These are phyloP conservation scores for Fusarium tricinctum DNA, from an alignment of 2,329 filamentous ascomycete species.

Conservation along the genomic window DNA sequence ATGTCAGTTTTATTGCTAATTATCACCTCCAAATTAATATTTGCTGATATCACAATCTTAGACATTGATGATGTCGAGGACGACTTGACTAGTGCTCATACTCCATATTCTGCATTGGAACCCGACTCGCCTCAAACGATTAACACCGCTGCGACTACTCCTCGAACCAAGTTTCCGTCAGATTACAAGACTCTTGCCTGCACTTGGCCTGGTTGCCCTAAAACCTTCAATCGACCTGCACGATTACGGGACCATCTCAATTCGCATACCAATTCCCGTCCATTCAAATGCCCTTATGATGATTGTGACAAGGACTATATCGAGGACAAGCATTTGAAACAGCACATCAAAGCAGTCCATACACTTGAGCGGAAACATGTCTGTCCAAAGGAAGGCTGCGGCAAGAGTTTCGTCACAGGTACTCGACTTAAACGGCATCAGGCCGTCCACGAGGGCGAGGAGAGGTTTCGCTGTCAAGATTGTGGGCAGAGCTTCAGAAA, in stretches of 20 bases:
- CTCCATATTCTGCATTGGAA: slow-evolving; percentile 54
- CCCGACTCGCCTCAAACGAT: slow-evolving; percentile 52
- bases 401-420: slow-evolving; percentile 84
- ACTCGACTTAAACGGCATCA: slow-evolving; percentile 83
- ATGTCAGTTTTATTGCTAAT: slow-evolving; percentile 38
- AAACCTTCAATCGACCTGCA: slow-evolving; percentile 89
- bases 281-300: slow-evolving; percentile 78
- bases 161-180: slow-evolving; percentile 71
- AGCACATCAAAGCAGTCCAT: slow-evolving; percentile 88
- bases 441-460: slow-evolving; percentile 79
- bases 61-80: slow-evolving; percentile 54
- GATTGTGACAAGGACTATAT: slow-evolving; percentile 87
- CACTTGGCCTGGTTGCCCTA: slow-evolving; percentile 79
- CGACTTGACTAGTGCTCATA: slow-evolving; percentile 51
- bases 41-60: slow-evolving; percentile 31
- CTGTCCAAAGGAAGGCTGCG: slow-evolving; percentile 80
- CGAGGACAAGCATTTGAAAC: slow-evolving; percentile 86
- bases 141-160: slow-evolving; percentile 55
- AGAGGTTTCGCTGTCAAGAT: slow-evolving; percentile 80
- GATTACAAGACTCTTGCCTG: slow-evolving; percentile 84
- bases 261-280: slow-evolving; percentile 87
- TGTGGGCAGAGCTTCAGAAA: slow-evolving; percentile 89
- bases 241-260: slow-evolving; percentile 84
- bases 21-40: slow-evolving; percentile 1
- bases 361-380: slow-evolving; percentile 76